These are phyloP conservation scores for Syncephalis plumigaleata DNA, from an alignment of 371 early-diverging fungal species.

Conservation along the genomic window DNA sequence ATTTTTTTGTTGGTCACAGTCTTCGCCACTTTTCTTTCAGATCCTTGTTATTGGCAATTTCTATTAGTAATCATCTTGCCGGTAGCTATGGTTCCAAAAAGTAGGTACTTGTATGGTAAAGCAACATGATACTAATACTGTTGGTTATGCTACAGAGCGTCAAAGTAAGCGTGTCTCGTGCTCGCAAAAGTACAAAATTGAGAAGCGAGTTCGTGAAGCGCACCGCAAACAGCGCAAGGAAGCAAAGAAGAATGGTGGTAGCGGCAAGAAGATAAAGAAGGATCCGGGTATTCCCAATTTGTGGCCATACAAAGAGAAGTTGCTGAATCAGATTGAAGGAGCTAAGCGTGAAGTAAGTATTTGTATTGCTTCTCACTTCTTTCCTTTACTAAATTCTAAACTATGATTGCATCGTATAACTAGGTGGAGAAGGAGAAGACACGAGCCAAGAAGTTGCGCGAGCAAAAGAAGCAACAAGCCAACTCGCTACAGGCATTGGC, in stretches of 20 bases:
- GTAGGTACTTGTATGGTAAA: too few relatives aligned
- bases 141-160: conserved; percentile 3
- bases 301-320: conserved; percentile 70
- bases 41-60: too few relatives aligned
- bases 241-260: conserved; percentile 17
- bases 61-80: too few relatives aligned
- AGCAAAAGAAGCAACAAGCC: conserved; percentile 18
- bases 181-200: conserved; percentile 54
- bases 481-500: conserved; percentile 24
- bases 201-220: conserved; percentile 52
- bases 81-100: too few relatives aligned
- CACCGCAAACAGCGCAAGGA: conserved; percentile 53
- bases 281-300: conserved; percentile 90
- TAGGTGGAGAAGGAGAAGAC: conserved; percentile 7
- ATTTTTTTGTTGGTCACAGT: too few relatives aligned
- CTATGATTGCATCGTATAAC: neutral
- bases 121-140: too few relatives aligned
- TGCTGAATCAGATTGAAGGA: conserved; percentile 56
- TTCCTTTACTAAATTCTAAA: too few relatives aligned
- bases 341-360: conserved; percentile 13
- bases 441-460: conserved; percentile 7
- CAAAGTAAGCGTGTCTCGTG: conserved; percentile 42
- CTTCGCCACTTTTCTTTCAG: too few relatives aligned
- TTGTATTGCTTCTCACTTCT: neutral
- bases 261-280: conserved; percentile 33